These are phyloP conservation scores for Vanderwaltozyma tropicalis DNA, from an alignment of 805 yeast species.

Conservation along the genomic window DNA sequence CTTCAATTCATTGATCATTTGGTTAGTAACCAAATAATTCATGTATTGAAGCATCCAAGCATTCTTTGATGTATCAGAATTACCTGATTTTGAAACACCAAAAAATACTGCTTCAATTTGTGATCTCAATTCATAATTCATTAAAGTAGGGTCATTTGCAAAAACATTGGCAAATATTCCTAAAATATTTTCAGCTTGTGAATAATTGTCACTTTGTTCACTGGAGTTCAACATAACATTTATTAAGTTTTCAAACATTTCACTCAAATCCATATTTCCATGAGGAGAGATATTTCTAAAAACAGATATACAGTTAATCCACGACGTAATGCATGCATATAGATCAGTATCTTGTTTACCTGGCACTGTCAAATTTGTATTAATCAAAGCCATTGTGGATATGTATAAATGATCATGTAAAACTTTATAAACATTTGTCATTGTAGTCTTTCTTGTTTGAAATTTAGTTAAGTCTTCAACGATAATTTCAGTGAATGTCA, in stretches of 20 bases:
- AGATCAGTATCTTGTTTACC: conserved; percentile 9
- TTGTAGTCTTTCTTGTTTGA: conserved; percentile 19
- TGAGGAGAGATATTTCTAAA: conserved; percentile 19
- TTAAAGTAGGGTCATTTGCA: conserved; percentile 21
- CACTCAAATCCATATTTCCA: conserved; percentile 24
- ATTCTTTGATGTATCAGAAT: conserved; percentile 14
- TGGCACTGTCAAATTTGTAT: conserved; percentile 13
- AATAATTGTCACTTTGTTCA: conserved; percentile 17
- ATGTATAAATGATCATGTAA: conserved; percentile 27
- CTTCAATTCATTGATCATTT: conserved; percentile 23
- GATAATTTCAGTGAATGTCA: conserved; percentile 24
- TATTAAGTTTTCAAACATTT: conserved; percentile 21
- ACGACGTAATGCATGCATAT: conserved; percentile 21
- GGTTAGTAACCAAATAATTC: conserved; percentile 25
- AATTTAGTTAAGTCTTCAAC: conserved; percentile 27
- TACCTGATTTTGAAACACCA: conserved; percentile 20
- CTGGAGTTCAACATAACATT: conserved; percentile 23
- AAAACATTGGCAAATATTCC: conserved; percentile 22
- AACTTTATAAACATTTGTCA: conserved; percentile 21
- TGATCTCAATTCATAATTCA: conserved; percentile 24
- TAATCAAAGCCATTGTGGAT: conserved; percentile 25
- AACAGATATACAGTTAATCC: conserved; percentile 26
- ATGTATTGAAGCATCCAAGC: conserved; percentile 28
- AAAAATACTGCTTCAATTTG: conserved; percentile 24
- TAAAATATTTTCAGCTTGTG: conserved; percentile 19